Evolutionary conservation across 2,329 filamentous ascomycete species (phyloP).

Genomic region (Eurotiales sp.): DNA sequence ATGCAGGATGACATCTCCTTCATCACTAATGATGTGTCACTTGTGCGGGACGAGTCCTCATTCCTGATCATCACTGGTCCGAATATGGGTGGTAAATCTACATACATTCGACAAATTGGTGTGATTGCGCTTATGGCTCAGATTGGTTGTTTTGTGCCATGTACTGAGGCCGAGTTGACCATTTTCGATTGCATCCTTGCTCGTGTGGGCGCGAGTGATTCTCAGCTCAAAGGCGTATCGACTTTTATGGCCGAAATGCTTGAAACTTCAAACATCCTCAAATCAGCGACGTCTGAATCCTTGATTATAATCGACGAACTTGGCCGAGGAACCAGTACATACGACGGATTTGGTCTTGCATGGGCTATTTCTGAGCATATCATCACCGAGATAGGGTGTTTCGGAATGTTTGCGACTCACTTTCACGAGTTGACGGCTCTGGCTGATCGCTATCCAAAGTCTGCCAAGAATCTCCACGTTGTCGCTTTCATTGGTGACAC

Average conservation of each 20-base stretch:
- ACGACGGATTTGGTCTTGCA: slow-evolving; percentile 96
- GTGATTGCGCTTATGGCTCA: slow-evolving; percentile 98
- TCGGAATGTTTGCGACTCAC: slow-evolving; percentile 92
- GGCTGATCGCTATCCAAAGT: slow-evolving; percentile 71
- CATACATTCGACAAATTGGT: slow-evolving; percentile 95
- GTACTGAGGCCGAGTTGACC: slow-evolving; percentile 81
- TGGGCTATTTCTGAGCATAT: slow-evolving; percentile 99
- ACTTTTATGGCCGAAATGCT: slow-evolving; percentile 99
- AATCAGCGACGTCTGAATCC: slow-evolving; percentile 90
- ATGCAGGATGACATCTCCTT: slow-evolving; percentile 98
- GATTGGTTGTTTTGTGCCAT: slow-evolving; percentile 93
- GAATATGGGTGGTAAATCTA: slow-evolving; percentile 99
- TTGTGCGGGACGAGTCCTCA: slow-evolving; percentile 73
- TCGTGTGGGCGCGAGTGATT: slow-evolving; percentile 91
- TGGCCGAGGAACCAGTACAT: slow-evolving; percentile 92
- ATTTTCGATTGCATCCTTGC: slow-evolving; percentile 97
- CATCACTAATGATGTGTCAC: slow-evolving; percentile 92
- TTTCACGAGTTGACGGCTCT: slow-evolving; percentile 97
- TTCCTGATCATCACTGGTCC: slow-evolving; percentile 97
- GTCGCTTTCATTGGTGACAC: slow-evolving; percentile 78
- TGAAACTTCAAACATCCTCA: slow-evolving; percentile 96
- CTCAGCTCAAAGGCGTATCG: slow-evolving; percentile 93
- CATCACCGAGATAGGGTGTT: slow-evolving; percentile 89
- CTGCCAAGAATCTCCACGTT: slow-evolving; percentile 91
- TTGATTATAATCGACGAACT: slow-evolving; percentile 98